These are phyloP conservation scores for Lasiosphaeria miniovina DNA, from an alignment of 495 filamentous ascomycete genomes.

Conservation along the genomic window DNA sequence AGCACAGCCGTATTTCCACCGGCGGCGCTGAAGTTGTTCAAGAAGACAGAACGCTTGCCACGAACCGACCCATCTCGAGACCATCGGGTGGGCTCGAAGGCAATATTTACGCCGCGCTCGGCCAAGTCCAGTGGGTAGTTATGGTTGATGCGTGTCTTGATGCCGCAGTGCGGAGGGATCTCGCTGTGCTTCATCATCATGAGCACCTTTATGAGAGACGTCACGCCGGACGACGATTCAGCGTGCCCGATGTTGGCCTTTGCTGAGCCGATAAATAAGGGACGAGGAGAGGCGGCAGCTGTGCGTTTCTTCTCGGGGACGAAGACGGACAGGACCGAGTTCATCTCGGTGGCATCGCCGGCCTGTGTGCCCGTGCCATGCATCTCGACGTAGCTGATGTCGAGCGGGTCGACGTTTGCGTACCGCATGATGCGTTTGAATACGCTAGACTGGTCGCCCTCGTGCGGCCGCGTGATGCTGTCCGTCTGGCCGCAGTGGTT, in stretches of 20 bases:
- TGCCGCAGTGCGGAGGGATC: constrained; percentile 71
- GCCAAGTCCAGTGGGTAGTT: constrained; percentile 11
- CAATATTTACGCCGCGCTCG: constrained; percentile 7
- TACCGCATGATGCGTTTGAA: constrained; percentile 56
- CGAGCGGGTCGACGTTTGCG: constrained; percentile 55
- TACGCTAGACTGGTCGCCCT: constrained; percentile 57
- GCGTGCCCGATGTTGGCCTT: constrained; percentile 79
- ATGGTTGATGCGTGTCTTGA: constrained; percentile 56
- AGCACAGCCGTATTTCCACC: constrained; percentile 53
- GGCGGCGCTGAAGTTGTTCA: constrained; percentile 56
- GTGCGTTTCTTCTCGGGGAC: constrained; percentile 33
- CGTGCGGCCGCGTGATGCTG: constrained; percentile 64
- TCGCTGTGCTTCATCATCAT: constrained; percentile 70
- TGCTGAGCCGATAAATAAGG: constrained; percentile 66
- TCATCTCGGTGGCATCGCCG: constrained; percentile 65
- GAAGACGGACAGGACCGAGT: constrained; percentile 64
- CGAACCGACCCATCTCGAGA: constrained; percentile 49
- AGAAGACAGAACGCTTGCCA: constrained; percentile 35
- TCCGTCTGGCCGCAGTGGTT: constrained; percentile 59
- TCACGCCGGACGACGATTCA: constrained; percentile 70
- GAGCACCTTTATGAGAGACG: constrained; percentile 67
- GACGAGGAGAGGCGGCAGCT: constrained; percentile 52
- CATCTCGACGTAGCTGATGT: constrained; percentile 68
- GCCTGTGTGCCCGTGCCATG: constrained; percentile 75
- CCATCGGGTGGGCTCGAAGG: constrained; percentile 10